Percentiles rank a stretch among this genome's conserved stretches.
Conservation (phyloP, 768 basidiomycete species). For the Suillus placidus region DNA sequence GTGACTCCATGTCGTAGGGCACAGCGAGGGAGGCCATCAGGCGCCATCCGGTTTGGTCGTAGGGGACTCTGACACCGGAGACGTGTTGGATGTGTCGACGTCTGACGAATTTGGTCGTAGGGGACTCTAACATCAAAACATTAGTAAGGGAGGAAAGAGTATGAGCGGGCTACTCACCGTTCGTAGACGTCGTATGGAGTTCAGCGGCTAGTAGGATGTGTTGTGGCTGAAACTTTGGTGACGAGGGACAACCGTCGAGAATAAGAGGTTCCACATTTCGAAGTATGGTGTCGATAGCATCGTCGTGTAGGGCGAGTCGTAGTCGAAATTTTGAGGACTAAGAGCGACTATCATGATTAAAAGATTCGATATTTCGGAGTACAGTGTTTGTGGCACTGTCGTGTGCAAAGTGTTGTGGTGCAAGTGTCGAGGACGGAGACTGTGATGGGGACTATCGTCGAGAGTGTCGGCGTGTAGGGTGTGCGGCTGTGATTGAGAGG, state of each 20-base stretch:
- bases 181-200: background rate
- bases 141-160: background rate
- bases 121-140: background rate
- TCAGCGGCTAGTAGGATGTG: background rate
- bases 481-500: background rate
- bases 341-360: background rate
- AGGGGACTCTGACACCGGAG: background rate
- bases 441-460: background rate
- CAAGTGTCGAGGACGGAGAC: background rate
- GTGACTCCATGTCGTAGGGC: background rate
- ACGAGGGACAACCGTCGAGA: background rate
- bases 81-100: background rate
- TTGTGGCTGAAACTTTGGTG: background rate
- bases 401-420: background rate
- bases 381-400: background rate
- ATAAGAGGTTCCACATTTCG: background rate
- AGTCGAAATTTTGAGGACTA: background rate
- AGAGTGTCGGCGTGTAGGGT: background rate
- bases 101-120: background rate
- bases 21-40: background rate
- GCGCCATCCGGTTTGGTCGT: background rate
- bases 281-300: background rate
- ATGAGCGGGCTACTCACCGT: background rate
- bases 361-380: background rate
- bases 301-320: background rate